These are phyloP conservation scores for Trebouxia sp. DNA, from an alignment of 139 green algal genomes.

Conservation along the genomic window DNA sequence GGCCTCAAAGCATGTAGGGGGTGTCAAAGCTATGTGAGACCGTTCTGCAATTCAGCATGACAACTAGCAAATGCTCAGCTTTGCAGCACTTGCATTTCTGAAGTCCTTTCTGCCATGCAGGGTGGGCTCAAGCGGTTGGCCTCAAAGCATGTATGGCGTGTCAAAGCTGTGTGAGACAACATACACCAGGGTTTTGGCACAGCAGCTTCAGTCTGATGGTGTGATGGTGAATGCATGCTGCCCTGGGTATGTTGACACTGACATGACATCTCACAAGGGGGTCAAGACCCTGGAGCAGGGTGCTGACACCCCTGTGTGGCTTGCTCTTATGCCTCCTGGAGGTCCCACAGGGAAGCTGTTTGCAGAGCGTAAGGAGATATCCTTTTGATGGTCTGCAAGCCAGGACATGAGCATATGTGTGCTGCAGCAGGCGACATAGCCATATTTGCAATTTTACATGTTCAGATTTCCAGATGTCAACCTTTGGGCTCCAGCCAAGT, in stretches of 20 bases:
- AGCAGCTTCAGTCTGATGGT: conserved; percentile 38
- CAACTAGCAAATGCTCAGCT: neutral
- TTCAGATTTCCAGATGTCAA: no score
- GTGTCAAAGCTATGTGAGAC: no score
- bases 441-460: no score
- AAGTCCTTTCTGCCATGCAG: conserved; percentile 20
- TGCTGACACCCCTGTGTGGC: conserved; percentile 67
- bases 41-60: neutral
- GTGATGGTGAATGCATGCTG: conserved; percentile 58
- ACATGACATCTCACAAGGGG: conserved; percentile 59
- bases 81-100: neutral
- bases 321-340: conserved; percentile 45
- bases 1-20: no score
- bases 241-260: conserved; percentile 50
- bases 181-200: conserved; percentile 62
- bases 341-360: conserved; percentile 45
- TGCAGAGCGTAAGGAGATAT: conserved; percentile 39
- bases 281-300: conserved; percentile 49
- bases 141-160: conserved; percentile 62
- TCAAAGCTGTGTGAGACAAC: conserved; percentile 55
- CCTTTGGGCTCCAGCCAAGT: no score
- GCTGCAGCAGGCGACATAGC: no score
- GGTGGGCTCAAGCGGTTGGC: conserved; percentile 36
- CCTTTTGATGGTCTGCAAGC: conserved; percentile 15
- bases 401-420: neutral